These are phyloP conservation scores for Cercophora newfieldiana DNA, from an alignment of 495 filamentous ascomycete genomes.

Conservation along the genomic window DNA sequence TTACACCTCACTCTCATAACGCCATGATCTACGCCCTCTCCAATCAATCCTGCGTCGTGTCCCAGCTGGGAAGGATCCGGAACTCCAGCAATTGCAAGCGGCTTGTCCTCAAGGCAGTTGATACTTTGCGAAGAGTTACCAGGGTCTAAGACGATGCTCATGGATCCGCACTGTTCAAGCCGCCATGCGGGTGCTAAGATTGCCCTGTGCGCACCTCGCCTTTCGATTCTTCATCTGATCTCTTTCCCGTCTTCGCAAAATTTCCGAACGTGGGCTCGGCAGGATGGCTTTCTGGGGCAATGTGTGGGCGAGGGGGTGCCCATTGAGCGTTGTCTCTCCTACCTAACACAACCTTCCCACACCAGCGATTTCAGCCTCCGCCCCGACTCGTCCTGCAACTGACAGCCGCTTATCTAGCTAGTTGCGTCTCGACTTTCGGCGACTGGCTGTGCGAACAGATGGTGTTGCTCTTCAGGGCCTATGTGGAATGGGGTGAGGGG, in stretches of 20 bases:
- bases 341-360: neutral
- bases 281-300: slow-evolving; percentile 3
- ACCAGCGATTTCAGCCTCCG: neutral
- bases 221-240: slow-evolving; percentile 25
- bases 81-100: neutral
- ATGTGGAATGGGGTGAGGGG: neutral
- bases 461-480: neutral
- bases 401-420: no score
- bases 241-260: slow-evolving; percentile 19
- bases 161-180: slow-evolving; percentile 2
- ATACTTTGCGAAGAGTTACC: neutral
- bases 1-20: slow-evolving; percentile 16
- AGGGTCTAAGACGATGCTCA: slow-evolving; percentile 3
- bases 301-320: neutral
- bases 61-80: neutral
- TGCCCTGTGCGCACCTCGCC: slow-evolving; percentile 7
- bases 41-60: neutral
- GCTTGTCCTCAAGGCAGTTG: neutral
- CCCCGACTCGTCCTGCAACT: no score
- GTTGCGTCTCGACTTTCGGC: neutral
- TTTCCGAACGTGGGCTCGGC: slow-evolving; percentile 20
- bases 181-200: neutral
- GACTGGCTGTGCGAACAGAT: neutral
- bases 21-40: neutral
- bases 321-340: neutral